Conservation (phyloP, 805 yeast species). For the Priceomyces haplophilus region DNA sequence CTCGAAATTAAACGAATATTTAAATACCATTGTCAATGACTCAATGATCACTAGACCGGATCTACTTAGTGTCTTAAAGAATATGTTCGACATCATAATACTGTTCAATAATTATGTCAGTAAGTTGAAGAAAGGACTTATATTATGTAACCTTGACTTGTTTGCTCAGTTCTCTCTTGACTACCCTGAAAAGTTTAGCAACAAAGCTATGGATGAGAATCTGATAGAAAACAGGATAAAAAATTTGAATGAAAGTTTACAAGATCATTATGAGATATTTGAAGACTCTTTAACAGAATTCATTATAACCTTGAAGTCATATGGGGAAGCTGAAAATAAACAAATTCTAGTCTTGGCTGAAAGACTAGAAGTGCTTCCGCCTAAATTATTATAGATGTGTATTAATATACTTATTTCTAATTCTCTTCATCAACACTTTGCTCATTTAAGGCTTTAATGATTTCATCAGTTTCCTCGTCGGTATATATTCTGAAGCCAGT, state of each 20-base stretch:
- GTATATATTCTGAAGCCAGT: slow-evolving; percentile 82
- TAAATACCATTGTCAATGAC: slow-evolving; percentile 63
- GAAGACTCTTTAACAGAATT: slow-evolving; percentile 44
- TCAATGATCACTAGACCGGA: slow-evolving; percentile 62
- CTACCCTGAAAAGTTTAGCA: slow-evolving; percentile 36
- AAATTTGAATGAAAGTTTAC: slow-evolving; percentile 40
- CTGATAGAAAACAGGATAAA: slow-evolving; percentile 39
- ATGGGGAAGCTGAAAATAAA: slow-evolving; percentile 50
- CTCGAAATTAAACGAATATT: slow-evolving; percentile 44
- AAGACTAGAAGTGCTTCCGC: slow-evolving; percentile 38
- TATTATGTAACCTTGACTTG: slow-evolving; percentile 47
- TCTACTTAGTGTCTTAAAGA: slow-evolving; percentile 46
- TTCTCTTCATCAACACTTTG: slow-evolving; percentile 49
- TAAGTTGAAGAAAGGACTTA: slow-evolving; percentile 54
- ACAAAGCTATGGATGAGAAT: slow-evolving; percentile 35
- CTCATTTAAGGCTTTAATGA: slow-evolving; percentile 74
- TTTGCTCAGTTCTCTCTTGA: slow-evolving; percentile 33
- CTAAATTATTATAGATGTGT: slow-evolving; percentile 17
- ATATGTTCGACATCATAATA: slow-evolving; percentile 45
- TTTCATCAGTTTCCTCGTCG: slow-evolving; percentile 77
- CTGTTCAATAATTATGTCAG: slow-evolving; percentile 47
- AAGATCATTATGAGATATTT: slow-evolving; percentile 44
- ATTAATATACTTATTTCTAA: slow-evolving; percentile 6
- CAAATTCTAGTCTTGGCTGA: slow-evolving; percentile 42
- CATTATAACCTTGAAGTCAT: slow-evolving; percentile 42